Evolutionary conservation across 306 rosid genomes (phyloP), one percentile per base, ranked within the genome.

Genomic region (Astragalus glycyphyllos): DNA sequence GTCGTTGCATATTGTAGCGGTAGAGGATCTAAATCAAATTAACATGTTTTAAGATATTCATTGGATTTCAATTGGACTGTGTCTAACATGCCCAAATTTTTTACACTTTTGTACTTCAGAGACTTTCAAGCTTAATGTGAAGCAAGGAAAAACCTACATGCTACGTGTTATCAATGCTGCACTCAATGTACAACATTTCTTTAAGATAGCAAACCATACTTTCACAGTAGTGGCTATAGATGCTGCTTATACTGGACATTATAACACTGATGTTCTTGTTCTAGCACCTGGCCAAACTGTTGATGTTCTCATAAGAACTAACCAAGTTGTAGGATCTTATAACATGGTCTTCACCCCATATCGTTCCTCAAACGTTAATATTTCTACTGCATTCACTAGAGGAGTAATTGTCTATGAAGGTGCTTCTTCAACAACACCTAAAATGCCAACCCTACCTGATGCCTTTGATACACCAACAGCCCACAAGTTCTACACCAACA

Each of bases 171-270:
- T 35, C 40, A 35, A 35, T 35, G 40, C 40, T 35, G 40, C 40
- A 35, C 40, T 35, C 40, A 35, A 35, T 35, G 40, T 7, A 7
- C 40, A 91, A 49, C 84, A 84, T 29, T 89, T 91, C 75, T 91
- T 85, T 77, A 69, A 77, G 75, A 50, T 89, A 9, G 87, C 97
- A 20, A 84, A 82, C 51, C 96, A 91, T 75, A 89, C 23, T 0
- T 76, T 91, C 57, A 89, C 84, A 0, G 87, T 91, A 0, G 90
- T 89, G 5, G 86, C 90, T 3, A 13, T 91, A 2, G 96, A 91
- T 15, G 93, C 90, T 4, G 3, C 50, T 2, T 91, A 91, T 82
- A 87, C 90, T 0, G 8, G 41, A 1, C 90, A 69, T 2, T 87
- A 85, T 10, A 1, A 49, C 7, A 89, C 93, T 0, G 80, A 91